Evolutionary conservation across 352 stramenopile genomes (phyloP), one percentile per base, ranked within the genome.

Genomic region (Achlya hypogyna): DNA sequence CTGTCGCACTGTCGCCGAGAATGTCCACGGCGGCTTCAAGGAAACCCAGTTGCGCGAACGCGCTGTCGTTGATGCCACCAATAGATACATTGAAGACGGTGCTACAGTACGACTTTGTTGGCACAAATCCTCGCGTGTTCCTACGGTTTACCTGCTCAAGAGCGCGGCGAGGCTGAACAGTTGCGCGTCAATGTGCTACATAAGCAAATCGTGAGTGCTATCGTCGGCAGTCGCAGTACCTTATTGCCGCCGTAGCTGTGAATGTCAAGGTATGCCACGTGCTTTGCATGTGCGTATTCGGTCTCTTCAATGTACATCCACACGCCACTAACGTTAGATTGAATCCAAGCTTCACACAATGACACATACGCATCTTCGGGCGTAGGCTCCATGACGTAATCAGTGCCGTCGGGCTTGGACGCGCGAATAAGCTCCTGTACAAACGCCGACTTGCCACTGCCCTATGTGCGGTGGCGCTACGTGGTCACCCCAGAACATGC

Each of bases 221-320:
- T 10, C 2, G 2, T n/a, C 2, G 2, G 6, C 12, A 3, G 8
- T 10, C 29, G 32, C 29, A 14, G 20, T 58, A 67, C 60, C 32
- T 67, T 49, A 34, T 67, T 67, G 2, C 34, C 51, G 22, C 60
- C 60, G 32, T 67, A 58, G 27, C 60, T 18, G 4, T 54, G 28
- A 10, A 67, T 45, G 32, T 67, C 60, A 16, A 67, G 34, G 27
- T 67, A 67, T 1, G 49, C 43, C 12, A 67, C 60, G n/a, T 27
- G 43, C 51, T 67, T 67, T 5, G 60, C 60, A 58, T 67, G 60
- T 5, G 28, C 60, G 32, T 67, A 67, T 22, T 29, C 27, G 10
- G 60, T 67, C 28, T 67, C 60, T 38, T 67, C 42, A 31, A 67
- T 27, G 23, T 67, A 67, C 60, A 67, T 67, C 60, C 60, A 67